Base-by-base conservation (phyloP, 805 yeast species). In the Metahyphopichia silvanorum region DNA sequence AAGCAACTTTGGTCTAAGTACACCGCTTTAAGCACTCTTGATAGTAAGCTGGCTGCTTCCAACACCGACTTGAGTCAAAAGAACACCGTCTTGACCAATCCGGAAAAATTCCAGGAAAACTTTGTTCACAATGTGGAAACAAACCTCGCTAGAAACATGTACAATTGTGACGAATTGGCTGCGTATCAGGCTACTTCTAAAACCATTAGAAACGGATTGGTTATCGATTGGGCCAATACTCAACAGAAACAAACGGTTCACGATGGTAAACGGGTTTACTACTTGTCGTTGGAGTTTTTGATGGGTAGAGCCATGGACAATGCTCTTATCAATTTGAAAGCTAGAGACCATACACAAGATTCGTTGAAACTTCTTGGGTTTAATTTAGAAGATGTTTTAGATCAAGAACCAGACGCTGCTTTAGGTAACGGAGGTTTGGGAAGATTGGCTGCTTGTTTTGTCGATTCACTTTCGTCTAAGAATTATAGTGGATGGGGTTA, bases 281-380 rank as follows among this genome's bases (percentile, higher is more conserved):
- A 88, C 55, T 59, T 88, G 39, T 85, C 95, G 3, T 69, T 88
- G 46, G 97, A 88, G 63, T 88, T 86, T 55, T 66, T 88, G 42
- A 86, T 88, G 95, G 97, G 97, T 27, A 76, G 96, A 51, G 96
- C 96, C 29, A 71, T 88, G 71, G 97, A 89, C 60, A 89, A 89
- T 56, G 96, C 97, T 20, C 65, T 89, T 64, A 83, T 88, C 60
- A 88, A 89, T 58, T 71, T 83, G 48, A 76, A 80, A 22, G 70
- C 78, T 32, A 81, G 87, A 57, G 78, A 71, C 23, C 60, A 75
- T 32, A 76, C 87, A 27, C 46, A 55, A 11, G 37, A 39, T 21
- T 53, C 67, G 10, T 54, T 66, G 47, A 70, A 69, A 33, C 87
- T 86, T 34, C 72, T 89, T 46, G 97, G 97, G 8, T 88, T 88